phyloP scores from a whole-genome alignment of 1,284 basidiomycete genomes.

The Rhodotorula sp. region DNA sequence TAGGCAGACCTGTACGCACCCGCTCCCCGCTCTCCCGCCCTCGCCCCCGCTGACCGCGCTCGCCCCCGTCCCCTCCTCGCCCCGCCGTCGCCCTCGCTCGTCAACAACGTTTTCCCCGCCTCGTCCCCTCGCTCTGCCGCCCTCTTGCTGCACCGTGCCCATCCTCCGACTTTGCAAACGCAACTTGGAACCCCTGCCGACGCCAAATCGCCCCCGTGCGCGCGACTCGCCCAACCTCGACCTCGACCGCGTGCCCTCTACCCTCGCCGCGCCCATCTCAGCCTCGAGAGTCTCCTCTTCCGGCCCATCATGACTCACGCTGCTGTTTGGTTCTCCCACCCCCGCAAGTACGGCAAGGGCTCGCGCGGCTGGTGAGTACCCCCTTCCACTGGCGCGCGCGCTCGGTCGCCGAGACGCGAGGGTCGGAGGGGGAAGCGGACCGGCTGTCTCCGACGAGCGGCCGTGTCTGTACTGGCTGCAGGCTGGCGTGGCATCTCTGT shows the following conservation, averaged over 20 bases:
- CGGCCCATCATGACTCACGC: constrained; percentile 77
- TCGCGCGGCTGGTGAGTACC: constrained; percentile 79
- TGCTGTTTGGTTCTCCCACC: constrained; percentile 88
- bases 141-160: background rate
- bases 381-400: too few species aligned
- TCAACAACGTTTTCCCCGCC: background rate
- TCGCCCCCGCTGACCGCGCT: background rate
- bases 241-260: too few species aligned
- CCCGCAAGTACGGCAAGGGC: constrained; percentile 93
- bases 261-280: background rate
- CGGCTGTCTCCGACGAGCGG: too few species aligned
- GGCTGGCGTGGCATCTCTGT: too few species aligned
- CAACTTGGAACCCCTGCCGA: too few species aligned
- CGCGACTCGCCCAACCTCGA: too few species aligned
- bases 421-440: too few species aligned
- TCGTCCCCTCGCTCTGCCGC: background rate
- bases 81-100: background rate
- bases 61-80: background rate
- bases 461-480: too few species aligned
- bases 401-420: too few species aligned
- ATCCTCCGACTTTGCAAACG: background rate
- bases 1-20: background rate
- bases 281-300: too few species aligned
- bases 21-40: background rate
- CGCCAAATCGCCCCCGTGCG: too few species aligned